Evolutionary conservation across 2,329 filamentous ascomycete genomes (phyloP).

Genomic region (Hirsutella rhossiliensis): DNA sequence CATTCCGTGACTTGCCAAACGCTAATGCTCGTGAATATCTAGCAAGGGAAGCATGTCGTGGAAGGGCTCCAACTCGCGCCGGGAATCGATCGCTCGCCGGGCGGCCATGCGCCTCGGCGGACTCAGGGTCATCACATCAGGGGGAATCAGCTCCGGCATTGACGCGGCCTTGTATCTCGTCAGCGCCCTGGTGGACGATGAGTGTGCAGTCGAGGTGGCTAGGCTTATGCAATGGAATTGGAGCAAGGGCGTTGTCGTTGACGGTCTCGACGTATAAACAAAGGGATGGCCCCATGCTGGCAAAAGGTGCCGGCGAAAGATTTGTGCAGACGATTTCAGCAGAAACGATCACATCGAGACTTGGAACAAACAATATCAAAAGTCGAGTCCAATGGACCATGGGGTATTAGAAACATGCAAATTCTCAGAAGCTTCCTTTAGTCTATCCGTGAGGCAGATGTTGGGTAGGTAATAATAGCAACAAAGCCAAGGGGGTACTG

Average conservation of each 20-base stretch:
- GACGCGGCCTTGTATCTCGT: slow-evolving; percentile 80
- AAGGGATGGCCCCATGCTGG: not conserved
- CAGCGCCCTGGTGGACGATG: slow-evolving; percentile 68
- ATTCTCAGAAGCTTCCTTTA: no score
- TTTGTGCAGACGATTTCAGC: no score
- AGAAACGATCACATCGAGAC: no score
- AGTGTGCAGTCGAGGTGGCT: slow-evolving; percentile 63
- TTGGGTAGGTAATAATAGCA: no score
- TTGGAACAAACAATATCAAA: no score
- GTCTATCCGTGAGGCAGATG: no score
- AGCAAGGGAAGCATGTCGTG: slow-evolving; percentile 78
- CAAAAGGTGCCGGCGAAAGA: not conserved
- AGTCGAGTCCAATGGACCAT: no score
- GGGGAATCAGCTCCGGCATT: slow-evolving; percentile 67
- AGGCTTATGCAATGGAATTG: slow-evolving; percentile 70
- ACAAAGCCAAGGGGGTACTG: no score
- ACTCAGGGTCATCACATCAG: slow-evolving; percentile 65
- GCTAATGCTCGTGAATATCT: not conserved
- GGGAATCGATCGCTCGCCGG: slow-evolving; percentile 71
- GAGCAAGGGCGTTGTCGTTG: slow-evolving; percentile 75
- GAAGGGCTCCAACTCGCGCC: slow-evolving; percentile 60
- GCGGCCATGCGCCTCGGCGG: slow-evolving; percentile 61
- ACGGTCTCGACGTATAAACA: slow-evolving; percentile 67
- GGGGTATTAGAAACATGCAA: no score
- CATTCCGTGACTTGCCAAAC: not conserved